phyloP scores from a whole-genome alignment of 495 filamentous ascomycete genomes.

The Aspergillus steynii region DNA sequence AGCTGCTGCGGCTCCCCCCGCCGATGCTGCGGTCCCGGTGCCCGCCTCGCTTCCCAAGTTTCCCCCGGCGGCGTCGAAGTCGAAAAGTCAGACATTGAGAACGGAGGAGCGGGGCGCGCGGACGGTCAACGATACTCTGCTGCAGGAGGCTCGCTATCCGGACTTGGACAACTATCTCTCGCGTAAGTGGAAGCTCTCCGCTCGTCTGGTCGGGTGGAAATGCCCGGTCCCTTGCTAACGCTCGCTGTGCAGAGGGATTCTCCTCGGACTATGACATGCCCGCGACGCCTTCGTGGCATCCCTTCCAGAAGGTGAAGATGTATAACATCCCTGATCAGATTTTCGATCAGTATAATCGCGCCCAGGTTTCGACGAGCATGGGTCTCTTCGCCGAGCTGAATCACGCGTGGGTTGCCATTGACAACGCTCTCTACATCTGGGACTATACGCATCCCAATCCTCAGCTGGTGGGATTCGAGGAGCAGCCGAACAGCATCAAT shows the following conservation, averaged over 20 bases:
- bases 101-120: conserved; percentile 77
- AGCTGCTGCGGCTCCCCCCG: conserved; percentile 21
- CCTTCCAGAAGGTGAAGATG: conserved; percentile 78
- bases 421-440: conserved; percentile 95
- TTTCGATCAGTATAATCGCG: conserved; percentile 84
- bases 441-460: conserved; percentile 89
- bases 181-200: conserved; percentile 61
- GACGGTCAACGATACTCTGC: conserved; percentile 78
- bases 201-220: conserved; percentile 1
- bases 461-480: conserved; percentile 89
- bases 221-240: conserved; percentile 6
- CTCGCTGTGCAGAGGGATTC: conserved; percentile 61
- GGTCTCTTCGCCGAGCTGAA: conserved; percentile 90
- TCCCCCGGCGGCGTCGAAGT: conserved; percentile 35
- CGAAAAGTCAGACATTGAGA: conserved; percentile 47
- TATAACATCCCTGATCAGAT: conserved; percentile 86
- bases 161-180: conserved; percentile 87
- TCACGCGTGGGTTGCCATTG: conserved; percentile 94
- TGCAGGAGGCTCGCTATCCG: conserved; percentile 76
- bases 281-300: conserved; percentile 69
- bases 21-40: conserved; percentile 15
- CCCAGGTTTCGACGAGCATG: conserved; percentile 81
- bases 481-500: conserved; percentile 80
- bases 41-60: conserved; percentile 38
- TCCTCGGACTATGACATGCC: conserved; percentile 89